Evolutionary conservation across 768 basidiomycete genomes (phyloP), one percentile per base, ranked within the genome.

Genomic region (Russula griseocarnosa): DNA sequence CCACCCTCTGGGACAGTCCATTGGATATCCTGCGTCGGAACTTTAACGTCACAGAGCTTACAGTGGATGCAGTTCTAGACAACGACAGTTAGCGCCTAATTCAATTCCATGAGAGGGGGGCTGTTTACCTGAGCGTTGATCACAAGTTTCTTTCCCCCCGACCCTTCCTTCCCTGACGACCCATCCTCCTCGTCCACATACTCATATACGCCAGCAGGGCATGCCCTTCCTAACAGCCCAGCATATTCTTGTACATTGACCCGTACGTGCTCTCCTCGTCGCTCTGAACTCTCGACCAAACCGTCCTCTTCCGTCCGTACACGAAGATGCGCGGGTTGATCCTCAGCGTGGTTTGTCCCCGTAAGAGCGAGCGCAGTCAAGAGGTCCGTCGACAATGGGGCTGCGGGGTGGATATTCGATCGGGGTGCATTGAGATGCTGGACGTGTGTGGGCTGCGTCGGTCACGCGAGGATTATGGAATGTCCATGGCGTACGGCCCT

Each of bases 1-100:
- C 93, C 90, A 13, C 95, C 96, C 76, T 98, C 94, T 0, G 97
- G 97, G 0, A 97, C 94, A 6, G 86, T 88, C 96, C 96, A 98
- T 18, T 88, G 92, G 69, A 99, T 97, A 74, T 98, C 96, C 73
- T 97, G 92, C 2, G 93, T 93, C 3, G 95, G 95, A 5, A 90
- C 90, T 77, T 99, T 98, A 77, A 99, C 86, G 65, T 94, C 93
- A 73, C 96, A 99, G 49, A 97, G 79, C 75, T 95, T 97, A 79
- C 94, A 97, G 73, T 96, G 91, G 40, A 92, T 91, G 71, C 91
- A 92, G 70, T 93, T 92, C 90, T 94, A 69, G 59, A 73, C 73
- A 64, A 70, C 73, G 36, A 14, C 74, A 74, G 71, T 63, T 52
- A 62, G 58, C 55, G 46, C 57, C 53, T 40, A 28, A 44, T 28